Conservation (phyloP, 352 stramenopile genomes). For the Phytophthora quininea region DNA sequence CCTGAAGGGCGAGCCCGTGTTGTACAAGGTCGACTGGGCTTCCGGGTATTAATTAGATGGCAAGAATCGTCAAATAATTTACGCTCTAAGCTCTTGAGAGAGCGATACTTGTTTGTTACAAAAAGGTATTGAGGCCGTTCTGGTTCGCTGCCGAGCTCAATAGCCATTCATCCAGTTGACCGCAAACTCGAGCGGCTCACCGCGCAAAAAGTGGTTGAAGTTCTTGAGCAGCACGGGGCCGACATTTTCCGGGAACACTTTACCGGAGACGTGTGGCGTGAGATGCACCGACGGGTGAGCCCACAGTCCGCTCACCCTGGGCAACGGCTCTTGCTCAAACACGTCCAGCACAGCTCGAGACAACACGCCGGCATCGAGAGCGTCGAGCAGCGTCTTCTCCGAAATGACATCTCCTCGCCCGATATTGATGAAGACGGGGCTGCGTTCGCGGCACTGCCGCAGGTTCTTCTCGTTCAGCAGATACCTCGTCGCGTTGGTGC, state of each 20-base stretch:
- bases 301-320: slow-evolving; percentile 57
- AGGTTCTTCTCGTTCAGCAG: slow-evolving; percentile 66
- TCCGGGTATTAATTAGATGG: slow-evolving; percentile 27
- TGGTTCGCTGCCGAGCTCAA: neutral
- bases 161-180: slow-evolving; percentile 16
- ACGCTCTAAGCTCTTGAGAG: no score
- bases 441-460: slow-evolving; percentile 39
- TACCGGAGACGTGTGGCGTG: slow-evolving; percentile 74
- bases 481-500: slow-evolving; percentile 62
- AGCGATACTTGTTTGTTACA: no score
- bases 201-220: slow-evolving; percentile 30
- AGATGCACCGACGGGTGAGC: slow-evolving; percentile 51
- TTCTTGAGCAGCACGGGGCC: slow-evolving; percentile 62
- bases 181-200: slow-evolving; percentile 9
- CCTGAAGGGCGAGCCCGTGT: slow-evolving; percentile 28
- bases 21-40: slow-evolving; percentile 43
- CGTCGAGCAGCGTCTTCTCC: slow-evolving; percentile 52
- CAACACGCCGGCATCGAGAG: slow-evolving; percentile 61
- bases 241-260: slow-evolving; percentile 69
- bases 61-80: neutral
- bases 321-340: slow-evolving; percentile 43
- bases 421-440: slow-evolving; percentile 87
- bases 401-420: slow-evolving; percentile 79
- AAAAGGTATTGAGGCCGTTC: no score
- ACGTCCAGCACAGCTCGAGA: slow-evolving; percentile 49